Evolutionary conservation across 2,329 filamentous ascomycete species (phyloP).

Genomic region (Aspergillus hortae): DNA sequence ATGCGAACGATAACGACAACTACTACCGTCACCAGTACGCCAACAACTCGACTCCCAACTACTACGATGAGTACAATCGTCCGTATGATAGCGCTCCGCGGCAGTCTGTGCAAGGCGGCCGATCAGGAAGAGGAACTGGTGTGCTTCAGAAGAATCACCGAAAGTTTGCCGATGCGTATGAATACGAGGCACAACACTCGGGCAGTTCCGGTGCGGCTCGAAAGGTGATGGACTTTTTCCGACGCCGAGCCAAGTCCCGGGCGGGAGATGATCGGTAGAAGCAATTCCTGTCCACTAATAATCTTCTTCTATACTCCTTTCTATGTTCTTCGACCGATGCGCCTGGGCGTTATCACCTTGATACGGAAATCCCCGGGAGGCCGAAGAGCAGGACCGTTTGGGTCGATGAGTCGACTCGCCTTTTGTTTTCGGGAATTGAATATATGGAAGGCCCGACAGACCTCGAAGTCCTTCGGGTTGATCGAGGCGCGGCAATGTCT

Average conservation of each 20-base stretch:
- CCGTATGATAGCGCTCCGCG: constrained; percentile 37
- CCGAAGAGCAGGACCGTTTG: constrained; percentile 4
- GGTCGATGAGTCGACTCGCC: not conserved
- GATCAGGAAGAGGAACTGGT: constrained; percentile 43
- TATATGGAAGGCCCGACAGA: constrained; percentile 8
- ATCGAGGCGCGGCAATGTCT: constrained; percentile 7
- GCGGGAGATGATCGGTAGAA: constrained; percentile 44
- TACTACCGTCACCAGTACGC: constrained; percentile 28
- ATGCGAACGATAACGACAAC: constrained; percentile 29
- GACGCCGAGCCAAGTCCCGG: constrained; percentile 75
- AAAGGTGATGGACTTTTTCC: constrained; percentile 98
- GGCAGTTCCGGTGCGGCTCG: constrained; percentile 85
- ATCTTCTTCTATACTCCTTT: constrained; percentile 11
- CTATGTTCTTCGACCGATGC: constrained; percentile 4
- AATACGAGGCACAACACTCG: constrained; percentile 69
- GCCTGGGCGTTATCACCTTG: constrained; percentile 12
- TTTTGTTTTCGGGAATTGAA: constrained; percentile 9
- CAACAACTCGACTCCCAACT: constrained; percentile 34
- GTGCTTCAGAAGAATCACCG: constrained; percentile 82
- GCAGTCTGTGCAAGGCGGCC: constrained; percentile 42
- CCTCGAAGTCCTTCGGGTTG: not conserved
- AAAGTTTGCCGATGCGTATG: constrained; percentile 83
- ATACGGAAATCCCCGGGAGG: constrained; percentile 6
- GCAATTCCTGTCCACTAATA: not conserved
- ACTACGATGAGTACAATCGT: constrained; percentile 49